These are phyloP conservation scores for Anisodus acutangulus DNA, from an alignment of 257 asterid species.

Conservation along the genomic window DNA sequence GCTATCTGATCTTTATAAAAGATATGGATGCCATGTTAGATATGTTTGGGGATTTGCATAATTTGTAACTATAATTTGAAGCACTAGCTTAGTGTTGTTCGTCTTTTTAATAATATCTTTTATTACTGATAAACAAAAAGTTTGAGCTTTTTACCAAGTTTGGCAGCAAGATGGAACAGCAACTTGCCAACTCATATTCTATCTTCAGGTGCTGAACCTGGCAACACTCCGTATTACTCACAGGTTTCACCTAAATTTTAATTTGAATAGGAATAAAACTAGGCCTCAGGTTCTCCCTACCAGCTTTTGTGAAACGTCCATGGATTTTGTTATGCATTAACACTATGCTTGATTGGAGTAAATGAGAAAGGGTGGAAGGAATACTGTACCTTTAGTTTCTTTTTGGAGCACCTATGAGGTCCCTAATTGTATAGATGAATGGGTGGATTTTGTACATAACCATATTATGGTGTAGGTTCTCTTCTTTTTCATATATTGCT, in stretches of 20 bases:
- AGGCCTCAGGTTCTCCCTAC: not conserved
- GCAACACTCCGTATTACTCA: not conserved
- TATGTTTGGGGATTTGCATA: not conserved
- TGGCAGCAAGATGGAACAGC: not conserved
- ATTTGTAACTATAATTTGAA: not conserved
- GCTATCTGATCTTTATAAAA: not conserved
- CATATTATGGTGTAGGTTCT: constrained; percentile 6
- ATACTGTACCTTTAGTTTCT: not conserved
- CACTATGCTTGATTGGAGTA: not conserved
- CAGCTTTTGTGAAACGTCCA: not conserved
- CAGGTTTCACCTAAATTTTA: not conserved
- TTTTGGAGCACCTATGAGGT: not conserved
- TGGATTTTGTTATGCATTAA: not conserved
- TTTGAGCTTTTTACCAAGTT: not conserved
- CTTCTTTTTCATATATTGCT: not conserved
- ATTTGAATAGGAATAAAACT: not conserved
- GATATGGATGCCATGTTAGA: not conserved
- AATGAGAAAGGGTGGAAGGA: not conserved
- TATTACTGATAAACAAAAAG: not conserved
- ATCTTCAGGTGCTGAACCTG: constrained; percentile 14
- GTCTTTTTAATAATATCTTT: not conserved
- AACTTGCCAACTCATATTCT: not conserved
- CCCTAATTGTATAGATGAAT: not conserved
- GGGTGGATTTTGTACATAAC: not conserved
- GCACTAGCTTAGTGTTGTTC: not conserved